phyloP scores from a whole-genome alignment of 2,329 filamentous ascomycete genomes.

The Sporothrix brasiliensis region DNA sequence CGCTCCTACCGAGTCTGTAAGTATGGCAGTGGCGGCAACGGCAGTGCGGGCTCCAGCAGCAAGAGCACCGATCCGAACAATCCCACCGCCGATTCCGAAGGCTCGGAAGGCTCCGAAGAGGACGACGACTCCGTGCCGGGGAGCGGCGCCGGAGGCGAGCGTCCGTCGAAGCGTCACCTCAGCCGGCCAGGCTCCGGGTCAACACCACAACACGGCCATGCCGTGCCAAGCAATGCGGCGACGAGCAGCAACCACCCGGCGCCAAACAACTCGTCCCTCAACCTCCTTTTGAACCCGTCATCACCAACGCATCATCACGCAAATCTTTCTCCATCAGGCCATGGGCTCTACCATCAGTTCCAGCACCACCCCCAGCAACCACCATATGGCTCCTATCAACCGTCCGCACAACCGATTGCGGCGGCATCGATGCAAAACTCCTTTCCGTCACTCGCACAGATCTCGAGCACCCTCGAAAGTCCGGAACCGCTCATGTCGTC shows the following conservation, averaged over 20 bases:
- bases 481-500: slow-evolving; percentile 32
- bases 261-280: slow-evolving; percentile 34
- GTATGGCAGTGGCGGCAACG: slow-evolving; percentile 54
- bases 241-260: slow-evolving; percentile 23
- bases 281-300: slow-evolving; percentile 34
- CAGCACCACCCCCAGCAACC: slow-evolving; percentile 5
- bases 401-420: not conserved
- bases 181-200: slow-evolving; percentile 25
- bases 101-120: slow-evolving; percentile 37
- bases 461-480: slow-evolving; percentile 27
- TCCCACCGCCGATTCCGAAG: slow-evolving; percentile 49
- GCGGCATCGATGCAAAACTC: slow-evolving; percentile 7
- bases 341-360: not conserved
- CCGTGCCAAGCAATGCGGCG: slow-evolving; percentile 32
- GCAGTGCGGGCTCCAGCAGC: slow-evolving; percentile 39
- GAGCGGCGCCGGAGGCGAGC: slow-evolving; percentile 34
- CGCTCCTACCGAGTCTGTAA: slow-evolving; percentile 57
- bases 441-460: slow-evolving; percentile 19
- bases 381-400: not conserved
- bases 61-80: slow-evolving; percentile 50
- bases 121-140: slow-evolving; percentile 34
- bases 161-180: slow-evolving; percentile 47
- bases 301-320: slow-evolving; percentile 23
- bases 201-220: slow-evolving; percentile 35
- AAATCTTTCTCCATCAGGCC: slow-evolving; percentile 23